Base-by-base conservation (phyloP, 495 filamentous ascomycete genomes). In the Penicillium lividum region DNA sequence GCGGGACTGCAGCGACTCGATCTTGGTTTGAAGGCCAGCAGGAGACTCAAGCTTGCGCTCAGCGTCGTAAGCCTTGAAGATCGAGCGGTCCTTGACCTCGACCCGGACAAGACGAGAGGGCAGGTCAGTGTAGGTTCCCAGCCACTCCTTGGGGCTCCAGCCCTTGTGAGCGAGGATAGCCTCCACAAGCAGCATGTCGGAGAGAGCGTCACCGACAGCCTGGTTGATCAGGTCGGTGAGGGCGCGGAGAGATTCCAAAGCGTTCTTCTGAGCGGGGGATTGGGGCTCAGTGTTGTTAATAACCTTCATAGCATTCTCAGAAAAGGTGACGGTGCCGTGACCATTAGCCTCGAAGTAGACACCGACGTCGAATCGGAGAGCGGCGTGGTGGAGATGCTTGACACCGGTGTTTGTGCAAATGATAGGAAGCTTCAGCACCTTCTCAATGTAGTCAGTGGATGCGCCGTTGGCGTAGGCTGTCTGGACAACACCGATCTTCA, bases 331-430 rank as follows among this genome's bases (percentile, higher is more conserved):
- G 27, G 94, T 98, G 53, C 94, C 94, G 72, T 98, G 94, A 49
- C 94, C 94, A 67, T 98, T 98, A 50, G 94, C 94, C 75, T 98
- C 94, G 66, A 98, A 98, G 75, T 98, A 98, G 53, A 98, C 91
- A 43, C 94, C 94, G 51, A 97, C 86, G 67, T 98, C 95, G 64
- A 91, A 95, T 25, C 87, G 88, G 53, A 89, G 83, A 30, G 94
- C 94, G 15, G 90, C 94, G 68, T 98, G 95, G 75, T 98, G 94
- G 42, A 98, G 88, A 70, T 96, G 87, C 80, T 98, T 98, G 45
- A 98, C 95, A 66, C 94, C 94, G 2, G 94, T 98, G 44, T 91
- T 85, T 11, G 94, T 98, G 82, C 90, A 97, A 54, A 93, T 85
- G 22, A 94, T 91, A 18, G 91, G 91, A 27, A 98, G 86, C 64